These are phyloP conservation scores for Russula emetica DNA, from an alignment of 768 basidiomycete species.

Conservation along the genomic window DNA sequence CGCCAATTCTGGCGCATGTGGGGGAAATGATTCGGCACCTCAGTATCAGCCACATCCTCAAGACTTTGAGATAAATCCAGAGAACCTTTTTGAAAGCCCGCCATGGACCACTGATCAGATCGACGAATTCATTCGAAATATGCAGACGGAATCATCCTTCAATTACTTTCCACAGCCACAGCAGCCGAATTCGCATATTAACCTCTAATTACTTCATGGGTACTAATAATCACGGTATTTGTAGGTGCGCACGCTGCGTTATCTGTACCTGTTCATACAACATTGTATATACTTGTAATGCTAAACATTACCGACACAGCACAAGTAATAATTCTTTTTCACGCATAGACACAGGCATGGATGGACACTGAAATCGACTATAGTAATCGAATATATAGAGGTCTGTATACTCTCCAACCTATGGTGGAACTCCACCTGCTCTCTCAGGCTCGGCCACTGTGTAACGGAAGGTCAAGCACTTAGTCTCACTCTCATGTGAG, in stretches of 20 bases:
- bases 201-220: neutral
- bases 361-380: neutral
- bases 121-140: slow-evolving; percentile 9
- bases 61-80: neutral
- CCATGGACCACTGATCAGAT: slow-evolving; percentile 15
- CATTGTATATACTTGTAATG: slow-evolving; percentile 21
- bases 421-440: too few relatives aligned
- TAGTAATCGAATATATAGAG: too few relatives aligned
- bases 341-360: neutral
- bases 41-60: neutral
- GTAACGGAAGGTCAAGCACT: neutral
- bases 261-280: neutral
- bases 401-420: neutral
- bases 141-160: slow-evolving; percentile 3
- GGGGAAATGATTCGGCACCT: neutral
- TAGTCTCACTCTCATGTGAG: neutral
- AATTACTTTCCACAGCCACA: neutral
- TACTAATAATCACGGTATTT: neutral
- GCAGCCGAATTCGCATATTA: neutral
- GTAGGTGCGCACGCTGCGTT: slow-evolving; percentile 5
- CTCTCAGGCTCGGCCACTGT: neutral
- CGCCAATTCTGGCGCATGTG: neutral
- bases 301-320: neutral
- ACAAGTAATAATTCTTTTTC: slow-evolving; percentile 3
- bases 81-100: slow-evolving; percentile 6